phyloP scores from a whole-genome alignment of 768 basidiomycete genomes.

The Lentinula edodes region DNA sequence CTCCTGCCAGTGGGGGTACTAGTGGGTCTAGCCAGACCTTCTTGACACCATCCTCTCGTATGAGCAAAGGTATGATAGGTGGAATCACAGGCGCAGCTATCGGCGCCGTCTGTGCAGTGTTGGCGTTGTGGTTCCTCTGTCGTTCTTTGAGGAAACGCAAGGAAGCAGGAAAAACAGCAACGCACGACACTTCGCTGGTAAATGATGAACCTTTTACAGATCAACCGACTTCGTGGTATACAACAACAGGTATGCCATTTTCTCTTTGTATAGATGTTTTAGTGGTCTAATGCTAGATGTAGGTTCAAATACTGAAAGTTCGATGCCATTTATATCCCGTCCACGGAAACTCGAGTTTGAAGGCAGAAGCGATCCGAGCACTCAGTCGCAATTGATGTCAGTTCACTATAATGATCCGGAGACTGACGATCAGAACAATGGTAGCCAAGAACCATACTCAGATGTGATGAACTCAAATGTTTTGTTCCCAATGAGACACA shows the following conservation, averaged over 20 bases:
- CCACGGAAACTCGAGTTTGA: neutral
- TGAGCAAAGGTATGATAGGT: neutral
- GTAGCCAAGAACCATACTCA: neutral
- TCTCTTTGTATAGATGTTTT: neutral
- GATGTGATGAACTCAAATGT: neutral
- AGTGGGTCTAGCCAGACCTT: neutral
- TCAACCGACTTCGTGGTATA: neutral
- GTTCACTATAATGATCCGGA: neutral
- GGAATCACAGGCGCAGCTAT: neutral
- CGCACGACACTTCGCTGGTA: neutral
- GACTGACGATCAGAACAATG: neutral
- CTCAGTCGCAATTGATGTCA: neutral
- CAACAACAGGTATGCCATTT: neutral
- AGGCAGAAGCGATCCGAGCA: neutral
- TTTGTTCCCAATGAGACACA: constrained; percentile 7
- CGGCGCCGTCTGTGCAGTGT: neutral
- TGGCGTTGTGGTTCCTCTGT: neutral
- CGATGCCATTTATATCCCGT: neutral
- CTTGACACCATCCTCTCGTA: neutral
- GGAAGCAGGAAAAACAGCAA: neutral
- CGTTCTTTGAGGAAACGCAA: neutral
- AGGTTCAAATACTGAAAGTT: neutral
- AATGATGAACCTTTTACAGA: neutral
- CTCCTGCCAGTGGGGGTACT: neutral
- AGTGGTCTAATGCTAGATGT: too few species aligned